Percentiles rank a stretch among this genome's conserved stretches.
These are phyloP conservation scores for Phyllosticta citriasiana DNA, from an alignment of 2,329 filamentous ascomycete genomes.

Conservation along the genomic window DNA sequence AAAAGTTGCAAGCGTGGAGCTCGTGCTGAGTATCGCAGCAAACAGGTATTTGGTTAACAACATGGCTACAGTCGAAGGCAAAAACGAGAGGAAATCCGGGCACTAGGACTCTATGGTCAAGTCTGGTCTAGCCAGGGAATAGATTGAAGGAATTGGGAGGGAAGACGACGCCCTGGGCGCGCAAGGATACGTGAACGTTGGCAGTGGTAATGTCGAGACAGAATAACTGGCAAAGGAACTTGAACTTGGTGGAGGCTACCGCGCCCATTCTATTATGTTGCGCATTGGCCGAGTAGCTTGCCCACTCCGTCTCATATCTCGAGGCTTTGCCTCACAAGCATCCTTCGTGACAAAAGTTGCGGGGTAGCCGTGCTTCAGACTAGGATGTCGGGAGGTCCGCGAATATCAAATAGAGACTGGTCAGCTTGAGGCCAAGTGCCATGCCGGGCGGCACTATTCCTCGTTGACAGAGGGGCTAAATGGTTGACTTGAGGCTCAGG, in stretches of 20 bases:
- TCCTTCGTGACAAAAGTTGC: not conserved
- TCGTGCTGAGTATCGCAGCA: not conserved
- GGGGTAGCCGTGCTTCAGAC: not conserved
- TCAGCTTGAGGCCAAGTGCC: not conserved
- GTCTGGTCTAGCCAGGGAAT: not conserved
- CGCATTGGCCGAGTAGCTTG: not conserved
- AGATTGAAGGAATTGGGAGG: not conserved
- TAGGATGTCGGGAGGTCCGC: not conserved
- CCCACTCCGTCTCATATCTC: not conserved
- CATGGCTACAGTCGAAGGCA: not conserved
- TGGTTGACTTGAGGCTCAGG: not conserved
- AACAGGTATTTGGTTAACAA: not conserved
- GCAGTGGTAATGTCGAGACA: not conserved
- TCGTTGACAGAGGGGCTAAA: not conserved
- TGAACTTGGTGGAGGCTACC: not conserved
- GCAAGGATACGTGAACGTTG: not conserved
- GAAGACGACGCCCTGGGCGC: not conserved
- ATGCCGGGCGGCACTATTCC: not conserved
- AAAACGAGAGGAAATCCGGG: not conserved
- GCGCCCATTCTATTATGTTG: not conserved
- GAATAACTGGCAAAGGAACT: not conserved
- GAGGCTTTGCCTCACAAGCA: not conserved
- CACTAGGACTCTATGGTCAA: not conserved
- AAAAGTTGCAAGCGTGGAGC: conserved; percentile 1
- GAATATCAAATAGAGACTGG: not conserved